Percentiles rank a stretch among this genome's conserved stretches.
These are phyloP conservation scores for Raphidocelis subcapitata DNA, from an alignment of 139 green algal species.

Conservation along the genomic window DNA sequence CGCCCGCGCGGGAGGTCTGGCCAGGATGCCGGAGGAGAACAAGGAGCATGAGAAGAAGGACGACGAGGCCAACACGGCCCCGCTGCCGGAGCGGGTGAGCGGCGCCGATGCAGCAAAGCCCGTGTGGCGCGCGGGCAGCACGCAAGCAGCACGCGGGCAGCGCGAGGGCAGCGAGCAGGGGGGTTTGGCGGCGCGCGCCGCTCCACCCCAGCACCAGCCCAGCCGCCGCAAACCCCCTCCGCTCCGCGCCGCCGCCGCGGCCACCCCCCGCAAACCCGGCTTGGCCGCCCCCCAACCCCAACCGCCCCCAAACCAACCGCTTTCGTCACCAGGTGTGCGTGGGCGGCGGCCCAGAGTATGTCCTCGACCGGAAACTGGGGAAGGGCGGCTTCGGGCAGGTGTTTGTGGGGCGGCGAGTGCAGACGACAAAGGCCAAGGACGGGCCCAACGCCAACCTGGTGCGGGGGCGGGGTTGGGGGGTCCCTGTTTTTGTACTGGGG, in stretches of 20 bases:
- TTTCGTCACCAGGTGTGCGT: conserved; percentile 72
- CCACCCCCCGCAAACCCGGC: not conserved
- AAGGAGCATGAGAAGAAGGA: conserved; percentile 44
- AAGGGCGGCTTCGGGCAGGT: conserved; percentile 96
- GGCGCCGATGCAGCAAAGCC: not conserved
- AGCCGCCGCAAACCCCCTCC: not conserved
- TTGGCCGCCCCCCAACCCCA: not conserved
- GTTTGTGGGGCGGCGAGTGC: conserved; percentile 74
- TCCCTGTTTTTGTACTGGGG: too few species aligned
- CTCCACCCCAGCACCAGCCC: not conserved
- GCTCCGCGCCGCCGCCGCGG: not conserved
- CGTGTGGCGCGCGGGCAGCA: too few species aligned
- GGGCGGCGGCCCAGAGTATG: conserved; percentile 82
- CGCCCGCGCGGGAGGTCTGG: not conserved
- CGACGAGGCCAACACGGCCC: conserved; percentile 61
- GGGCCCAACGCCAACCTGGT: conserved; percentile 77
- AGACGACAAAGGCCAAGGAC: conserved; percentile 69
- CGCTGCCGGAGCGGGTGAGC: conserved; percentile 64
- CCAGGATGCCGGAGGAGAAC: conserved; percentile 20
- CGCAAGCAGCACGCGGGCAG: not conserved
- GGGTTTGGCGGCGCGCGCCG: not conserved
- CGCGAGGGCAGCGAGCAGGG: too few species aligned
- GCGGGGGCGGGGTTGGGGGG: conserved; percentile 1
- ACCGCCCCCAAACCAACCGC: not conserved
- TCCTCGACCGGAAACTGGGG: conserved; percentile 88